Evolutionary conservation across 140 eudicot genomes (phyloP), one percentile per base, ranked within the genome.

Genomic region (Ambrosia hybrid): DNA sequence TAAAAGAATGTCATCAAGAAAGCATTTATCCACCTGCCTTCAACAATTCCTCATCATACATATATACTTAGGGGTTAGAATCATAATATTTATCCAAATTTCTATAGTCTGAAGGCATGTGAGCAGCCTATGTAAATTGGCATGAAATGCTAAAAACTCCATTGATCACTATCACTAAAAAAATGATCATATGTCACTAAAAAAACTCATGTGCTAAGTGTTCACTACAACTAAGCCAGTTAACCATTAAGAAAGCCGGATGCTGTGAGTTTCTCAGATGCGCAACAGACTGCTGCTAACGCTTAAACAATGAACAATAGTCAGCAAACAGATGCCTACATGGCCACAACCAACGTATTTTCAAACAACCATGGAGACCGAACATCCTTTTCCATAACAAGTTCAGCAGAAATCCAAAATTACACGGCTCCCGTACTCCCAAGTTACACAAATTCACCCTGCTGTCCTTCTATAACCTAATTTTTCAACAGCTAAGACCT

Each of bases 391-490:
- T 15, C 34, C 39, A 38, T 38, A 14, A 63, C 51, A 63, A 39
- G 51, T 38, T 63, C 51, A 63, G 5, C 30, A 6, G 30, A 14
- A 26, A 63, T 37, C 39, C 3, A 39, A 38, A 34, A 11, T 36
- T 2, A 37, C 48, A 62, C 14, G 10, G 26, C 34, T 37, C 51
- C 51, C 68, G 4, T 37, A 3, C 33, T 63, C 68, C 5, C 68
- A 62, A 6, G 11, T 21, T 46, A 46, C 9, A 46, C 10, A 7
- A 6, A 46, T 8, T 6, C 2, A 46, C 13, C 11, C 48, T 51
- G 56, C 46, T 64, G 39, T 61, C 43, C 57, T 39, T 65, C 65
- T 11, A 53, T 65, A 57, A 66, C 61, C 79, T 57, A 73, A 78
- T 6, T 48, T 48, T 48, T 41, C 4, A 5, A 5, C 48, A 41